Conservation (phyloP, 73 alveolate species). For the Paramecium tetraurelia region DNA sequence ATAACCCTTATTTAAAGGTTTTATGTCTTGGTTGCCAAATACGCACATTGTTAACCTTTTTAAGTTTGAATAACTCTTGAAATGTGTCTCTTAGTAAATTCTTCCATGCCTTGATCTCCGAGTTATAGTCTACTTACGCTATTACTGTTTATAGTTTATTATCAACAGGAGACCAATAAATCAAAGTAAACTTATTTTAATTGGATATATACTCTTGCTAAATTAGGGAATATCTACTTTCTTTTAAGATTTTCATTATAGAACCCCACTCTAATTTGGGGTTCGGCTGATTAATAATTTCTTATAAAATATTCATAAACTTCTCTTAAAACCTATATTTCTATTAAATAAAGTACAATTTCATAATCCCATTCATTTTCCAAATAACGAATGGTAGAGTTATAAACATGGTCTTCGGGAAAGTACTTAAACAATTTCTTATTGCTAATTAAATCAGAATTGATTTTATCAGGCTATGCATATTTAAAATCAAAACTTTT, state of each 20-base stretch:
- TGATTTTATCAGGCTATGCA: background rate
- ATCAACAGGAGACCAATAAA: background rate
- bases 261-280: background rate
- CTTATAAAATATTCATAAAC: background rate
- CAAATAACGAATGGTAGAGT: background rate
- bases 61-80: background rate
- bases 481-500: background rate
- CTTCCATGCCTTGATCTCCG: background rate
- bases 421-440: background rate
- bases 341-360: background rate
- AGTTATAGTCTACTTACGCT: background rate
- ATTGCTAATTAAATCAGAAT: background rate
- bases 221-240: background rate
- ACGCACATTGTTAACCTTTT: background rate
- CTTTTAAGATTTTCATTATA: background rate
- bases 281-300: background rate
- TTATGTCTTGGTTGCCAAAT: background rate
- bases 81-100: background rate
- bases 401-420: conserved; percentile 18
- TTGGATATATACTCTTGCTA: background rate
- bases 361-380: conserved; percentile 33
- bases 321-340: background rate
- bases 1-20: background rate
- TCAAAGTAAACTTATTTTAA: background rate
- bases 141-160: background rate